Base-by-base conservation (phyloP, 2,329 filamentous ascomycete genomes). In the Rosellinia necatrix region DNA sequence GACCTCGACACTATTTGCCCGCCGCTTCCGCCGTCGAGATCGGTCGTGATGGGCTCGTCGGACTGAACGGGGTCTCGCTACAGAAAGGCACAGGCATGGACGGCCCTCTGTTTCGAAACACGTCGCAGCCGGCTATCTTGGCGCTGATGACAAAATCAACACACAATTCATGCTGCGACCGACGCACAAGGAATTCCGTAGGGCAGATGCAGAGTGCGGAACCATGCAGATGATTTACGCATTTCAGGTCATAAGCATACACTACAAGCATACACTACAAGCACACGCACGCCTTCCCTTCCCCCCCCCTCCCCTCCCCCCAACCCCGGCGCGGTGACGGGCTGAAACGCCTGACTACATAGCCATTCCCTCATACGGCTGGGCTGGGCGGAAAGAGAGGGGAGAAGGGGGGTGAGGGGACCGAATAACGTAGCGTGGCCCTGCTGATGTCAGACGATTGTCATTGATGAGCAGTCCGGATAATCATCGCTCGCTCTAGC, bases 391-490 rank as follows among this genome's bases (percentile, higher is more conserved):
- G 22, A 50, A 47, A 46, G n/a, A n/a, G n/a, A n/a, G n/a, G n/a
- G n/a, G n/a, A n/a, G n/a, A n/a, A n/a, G n/a, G n/a, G n/a, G n/a
- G n/a, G n/a, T n/a, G n/a, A n/a, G n/a, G n/a, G n/a, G n/a, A n/a
- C n/a, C n/a, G n/a, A n/a, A n/a, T n/a, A n/a, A n/a, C n/a, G n/a
- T 19, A 27, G 27, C 40, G 40, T 35, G 37, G 32, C 10, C 29
- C 17, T 30, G 60, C 60, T 62, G 60, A 61, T 60, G 60, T 60
- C 60, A 60, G 60, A 61, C 35, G n/a, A 38, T 17, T 48, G 46
- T 58, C 55, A 53, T 38, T 49, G 54, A 38, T 32, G 17, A 19
- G 13, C 43, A 12, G 19, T n/a, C n/a, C n/a, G n/a, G n/a, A n/a
- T n/a, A n/a, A n/a, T n/a, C n/a, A n/a, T n/a, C n/a, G n/a, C n/a